Conservation (phyloP, 768 basidiomycete species). For the Lentinula boryana region DNA sequence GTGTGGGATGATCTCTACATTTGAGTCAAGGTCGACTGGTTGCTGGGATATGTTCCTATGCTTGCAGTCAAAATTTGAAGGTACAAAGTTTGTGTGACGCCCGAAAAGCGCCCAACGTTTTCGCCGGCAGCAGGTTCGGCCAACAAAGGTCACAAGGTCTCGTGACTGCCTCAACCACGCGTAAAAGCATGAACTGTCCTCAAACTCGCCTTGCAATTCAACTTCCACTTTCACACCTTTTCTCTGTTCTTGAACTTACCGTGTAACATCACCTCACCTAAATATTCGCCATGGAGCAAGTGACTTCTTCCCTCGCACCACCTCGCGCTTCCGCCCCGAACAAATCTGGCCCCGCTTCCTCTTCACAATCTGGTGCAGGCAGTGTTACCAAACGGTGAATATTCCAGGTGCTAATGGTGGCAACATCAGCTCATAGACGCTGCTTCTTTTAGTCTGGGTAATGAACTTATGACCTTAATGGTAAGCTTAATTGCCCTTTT, state of each 20-base stretch:
- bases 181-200: not conserved
- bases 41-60: no score
- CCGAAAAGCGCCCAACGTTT: no score
- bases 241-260: not conserved
- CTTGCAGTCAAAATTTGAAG: no score
- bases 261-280: constrained; percentile 9
- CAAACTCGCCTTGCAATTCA: not conserved
- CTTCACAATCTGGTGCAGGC: constrained; percentile 54
- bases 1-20: no score
- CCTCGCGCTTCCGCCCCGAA: constrained; percentile 39
- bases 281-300: constrained; percentile 59
- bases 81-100: no score
- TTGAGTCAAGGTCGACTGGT: no score
- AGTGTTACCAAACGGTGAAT: constrained; percentile 79
- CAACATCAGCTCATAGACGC: constrained; percentile 5
- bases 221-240: not conserved
- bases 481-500: constrained; percentile 32
- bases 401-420: constrained; percentile 6
- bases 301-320: constrained; percentile 58
- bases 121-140: no score
- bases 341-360: constrained; percentile 51
- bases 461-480: constrained; percentile 87
- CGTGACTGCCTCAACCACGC: not conserved
- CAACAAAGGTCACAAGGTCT: not conserved
- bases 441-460: constrained; percentile 51